phyloP scores from a whole-genome alignment of 2,329 filamentous ascomycete genomes.

The Amylocarpus encephaloides region DNA sequence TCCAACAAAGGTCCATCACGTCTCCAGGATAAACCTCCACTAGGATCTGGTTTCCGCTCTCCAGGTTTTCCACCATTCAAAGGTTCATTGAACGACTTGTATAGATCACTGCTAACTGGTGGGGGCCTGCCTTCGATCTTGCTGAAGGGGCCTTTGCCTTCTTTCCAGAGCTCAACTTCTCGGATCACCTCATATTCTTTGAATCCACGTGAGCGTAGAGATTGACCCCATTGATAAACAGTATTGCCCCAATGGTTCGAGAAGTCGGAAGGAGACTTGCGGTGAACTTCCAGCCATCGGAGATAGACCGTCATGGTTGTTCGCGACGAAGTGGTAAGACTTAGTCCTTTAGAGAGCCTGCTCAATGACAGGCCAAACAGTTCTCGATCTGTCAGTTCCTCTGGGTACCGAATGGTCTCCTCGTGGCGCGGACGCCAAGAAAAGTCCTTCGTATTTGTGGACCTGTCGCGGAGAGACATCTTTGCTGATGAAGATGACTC shows the following conservation, averaged over 20 bases:
- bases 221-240: slow-evolving; percentile 22
- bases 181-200: slow-evolving; percentile 10
- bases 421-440: background rate
- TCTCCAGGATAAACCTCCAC: background rate
- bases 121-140: background rate
- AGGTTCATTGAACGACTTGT: slow-evolving; percentile 10
- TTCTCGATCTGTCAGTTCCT: slow-evolving; percentile 13
- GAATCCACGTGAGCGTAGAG: slow-evolving; percentile 17
- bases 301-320: slow-evolving; percentile 19
- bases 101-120: slow-evolving; percentile 9
- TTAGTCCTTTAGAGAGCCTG: slow-evolving; percentile 16
- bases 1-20: background rate
- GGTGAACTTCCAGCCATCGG: slow-evolving; percentile 26
- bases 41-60: background rate
- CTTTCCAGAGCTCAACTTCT: slow-evolving; percentile 18
- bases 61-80: background rate
- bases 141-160: slow-evolving; percentile 6
- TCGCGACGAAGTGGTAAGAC: slow-evolving; percentile 6
- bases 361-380: slow-evolving; percentile 18
- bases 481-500: no score
- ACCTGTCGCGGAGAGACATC: no score
- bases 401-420: slow-evolving; percentile 9
- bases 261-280: slow-evolving; percentile 7
- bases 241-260: slow-evolving; percentile 22
- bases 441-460: background rate